A percentile compares a stretch with the other conserved stretches of the same genome.
Conservation (phyloP, 495 filamentous ascomycete genomes). For the Lepidopterella palustris region DNA sequence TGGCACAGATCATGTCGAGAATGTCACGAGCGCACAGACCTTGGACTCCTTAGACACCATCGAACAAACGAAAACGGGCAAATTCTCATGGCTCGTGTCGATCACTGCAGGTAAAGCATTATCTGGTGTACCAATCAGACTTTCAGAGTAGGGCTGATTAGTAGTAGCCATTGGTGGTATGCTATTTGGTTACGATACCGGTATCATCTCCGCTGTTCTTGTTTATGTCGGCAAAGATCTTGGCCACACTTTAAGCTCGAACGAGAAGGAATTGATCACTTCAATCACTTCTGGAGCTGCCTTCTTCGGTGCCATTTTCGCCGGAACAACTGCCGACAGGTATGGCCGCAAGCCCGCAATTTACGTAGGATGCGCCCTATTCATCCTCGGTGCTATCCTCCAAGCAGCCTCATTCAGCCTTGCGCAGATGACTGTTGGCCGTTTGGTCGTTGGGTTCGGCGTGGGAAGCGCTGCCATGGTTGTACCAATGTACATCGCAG, state of each 20-base stretch:
- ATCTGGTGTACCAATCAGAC: constrained; percentile 31
- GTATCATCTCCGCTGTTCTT: constrained; percentile 45
- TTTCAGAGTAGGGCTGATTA: not conserved
- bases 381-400: constrained; percentile 42
- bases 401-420: constrained; percentile 44
- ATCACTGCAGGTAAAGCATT: constrained; percentile 38
- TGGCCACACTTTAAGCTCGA: constrained; percentile 29
- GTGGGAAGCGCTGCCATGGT: constrained; percentile 50
- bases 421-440: constrained; percentile 45
- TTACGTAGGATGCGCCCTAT: constrained; percentile 44
- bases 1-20: constrained; percentile 9
- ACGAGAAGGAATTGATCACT: constrained; percentile 45
- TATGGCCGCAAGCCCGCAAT: constrained; percentile 46
- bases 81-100: constrained; percentile 40
- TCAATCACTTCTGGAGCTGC: constrained; percentile 45
- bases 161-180: constrained; percentile 8
- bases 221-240: constrained; percentile 39
- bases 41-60: constrained; percentile 28
- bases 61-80: constrained; percentile 31
- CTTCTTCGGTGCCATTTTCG: constrained; percentile 46
- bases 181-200: constrained; percentile 43
- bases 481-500: constrained; percentile 41
- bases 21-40: constrained; percentile 6
- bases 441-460: constrained; percentile 47
- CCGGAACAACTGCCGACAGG: constrained; percentile 45